Base-by-base conservation (phyloP, 2,329 filamentous ascomycete species). In the Incumbomyces delicatus region DNA sequence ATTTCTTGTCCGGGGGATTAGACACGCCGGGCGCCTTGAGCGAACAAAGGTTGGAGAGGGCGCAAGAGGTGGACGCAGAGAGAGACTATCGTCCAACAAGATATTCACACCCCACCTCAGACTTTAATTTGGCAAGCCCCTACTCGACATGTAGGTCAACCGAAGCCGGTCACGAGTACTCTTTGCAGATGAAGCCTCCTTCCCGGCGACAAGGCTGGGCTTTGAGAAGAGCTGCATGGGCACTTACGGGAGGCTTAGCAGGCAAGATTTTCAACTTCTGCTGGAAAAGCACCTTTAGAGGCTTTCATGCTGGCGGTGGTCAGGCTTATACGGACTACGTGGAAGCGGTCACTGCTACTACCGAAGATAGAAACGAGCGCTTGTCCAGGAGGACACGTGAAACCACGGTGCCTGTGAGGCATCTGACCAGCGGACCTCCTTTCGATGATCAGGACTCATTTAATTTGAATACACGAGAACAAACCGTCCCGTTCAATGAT, bases 221-320 rank as follows among this genome's bases (percentile, higher is more conserved):
- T 32, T 11, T 46, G 8, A 62, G 66, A 22, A 64, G 60, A 30
- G 58, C 67, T 1, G 64, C 71, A 6, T 63, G 70, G 39, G 65
- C 63, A 29, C 61, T 66, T 4, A 67, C 71, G 2, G 67, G 58
- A 20, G 58, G 58, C 1, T 54, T 63, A n/a, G 61, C 62, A 8
- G 85, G 86, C 14, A 90, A 83, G 58, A 80, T 94, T 0, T 88
- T 87, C 76, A 78, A 88, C 55, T 92, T 95, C 58, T 95, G 89
- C 68, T 85, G 72, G 62, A 68, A 70, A 0, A 78, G 75, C 7
- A 63, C 70, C 3, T 94, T 95, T 59, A 76, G 77, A 46, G 89
- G 89, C 0, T 95, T 95, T 63, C 81, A 89, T 51, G 87, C 89
- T 11, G 90, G 89, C 6, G 87, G 84, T 2, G 90, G 89, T 7